Evolutionary conservation across 2,329 filamentous ascomycete species (phyloP).

Genomic region (Dichotomopilus funicola): DNA sequence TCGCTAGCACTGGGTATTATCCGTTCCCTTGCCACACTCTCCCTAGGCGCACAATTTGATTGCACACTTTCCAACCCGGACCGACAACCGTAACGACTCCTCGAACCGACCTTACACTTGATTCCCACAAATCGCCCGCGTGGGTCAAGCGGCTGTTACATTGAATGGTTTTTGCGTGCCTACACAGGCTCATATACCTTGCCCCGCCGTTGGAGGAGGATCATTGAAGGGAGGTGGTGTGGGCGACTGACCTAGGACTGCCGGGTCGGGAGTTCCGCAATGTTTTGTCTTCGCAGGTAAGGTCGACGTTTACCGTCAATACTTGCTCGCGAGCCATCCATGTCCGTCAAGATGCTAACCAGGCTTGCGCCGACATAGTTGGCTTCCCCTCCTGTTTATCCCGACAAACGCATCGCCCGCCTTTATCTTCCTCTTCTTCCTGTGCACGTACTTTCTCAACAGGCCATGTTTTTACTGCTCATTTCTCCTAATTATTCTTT

Average conservation of each 20-base stretch:
- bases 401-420: conserved; percentile 78
- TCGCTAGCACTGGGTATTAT: too few relatives aligned
- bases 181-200: too few relatives aligned
- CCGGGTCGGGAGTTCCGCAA: conserved; percentile 25
- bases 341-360: conserved; percentile 3
- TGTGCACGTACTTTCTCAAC: conserved; percentile 93
- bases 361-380: conserved; percentile 44
- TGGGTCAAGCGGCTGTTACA: too few relatives aligned
- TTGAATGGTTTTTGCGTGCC: too few relatives aligned
- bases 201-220: too few relatives aligned
- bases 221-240: too few relatives aligned
- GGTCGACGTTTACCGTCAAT: conserved; percentile 14
- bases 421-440: conserved; percentile 83
- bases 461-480: conserved; percentile 97
- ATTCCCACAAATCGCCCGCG: too few relatives aligned
- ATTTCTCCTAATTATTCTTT: conserved; percentile 88
- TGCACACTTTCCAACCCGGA: too few relatives aligned
- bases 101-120: too few relatives aligned
- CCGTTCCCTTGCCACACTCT: too few relatives aligned
- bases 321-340: background rate
- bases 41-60: too few relatives aligned
- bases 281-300: conserved; percentile 59
- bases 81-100: too few relatives aligned
- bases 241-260: background rate
- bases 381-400: conserved; percentile 82